Evolutionary conservation across 176 grass and related monocot species (phyloP).

Genomic region (Elaeis guineensis): DNA sequence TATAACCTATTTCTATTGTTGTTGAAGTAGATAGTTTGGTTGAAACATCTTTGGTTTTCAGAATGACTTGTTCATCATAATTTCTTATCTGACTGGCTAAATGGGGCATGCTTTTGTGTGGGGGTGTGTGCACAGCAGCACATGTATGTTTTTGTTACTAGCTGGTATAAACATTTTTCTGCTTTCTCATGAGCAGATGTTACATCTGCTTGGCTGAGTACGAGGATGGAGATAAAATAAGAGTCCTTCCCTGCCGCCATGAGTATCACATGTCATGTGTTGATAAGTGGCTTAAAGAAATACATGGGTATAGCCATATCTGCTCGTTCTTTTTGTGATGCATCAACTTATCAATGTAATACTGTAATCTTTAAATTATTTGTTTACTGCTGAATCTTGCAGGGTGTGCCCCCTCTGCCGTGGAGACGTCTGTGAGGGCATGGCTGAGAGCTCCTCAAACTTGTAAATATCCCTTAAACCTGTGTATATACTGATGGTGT

Average conservation of each 20-base stretch:
- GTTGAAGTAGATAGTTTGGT: too few relatives aligned
- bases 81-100: too few relatives aligned
- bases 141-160: slow-evolving; percentile 11
- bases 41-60: too few relatives aligned
- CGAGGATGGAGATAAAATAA: slow-evolving; percentile 80
- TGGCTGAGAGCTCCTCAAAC: slow-evolving; percentile 13
- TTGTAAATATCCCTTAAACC: neutral
- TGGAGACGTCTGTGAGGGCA: slow-evolving; percentile 53
- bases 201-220: slow-evolving; percentile 93
- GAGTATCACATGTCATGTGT: slow-evolving; percentile 82
- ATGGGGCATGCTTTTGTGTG: too few relatives aligned
- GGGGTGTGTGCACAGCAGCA: too few relatives aligned
- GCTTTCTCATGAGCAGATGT: slow-evolving; percentile 41
- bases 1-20: too few relatives aligned
- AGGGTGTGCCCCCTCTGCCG: slow-evolving; percentile 89
- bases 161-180: slow-evolving; percentile 3
- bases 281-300: slow-evolving; percentile 97
- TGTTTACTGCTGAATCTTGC: slow-evolving; percentile 1
- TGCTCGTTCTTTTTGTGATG: neutral
- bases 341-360: neutral
- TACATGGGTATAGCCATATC: slow-evolving; percentile 49
- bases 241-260: slow-evolving; percentile 79
- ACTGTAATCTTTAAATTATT: neutral
- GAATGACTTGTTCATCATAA: too few relatives aligned
- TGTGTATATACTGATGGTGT: too few relatives aligned